Base-by-base conservation (phyloP, 176 grass and related monocot species). In the Zoysia japonica region DNA sequence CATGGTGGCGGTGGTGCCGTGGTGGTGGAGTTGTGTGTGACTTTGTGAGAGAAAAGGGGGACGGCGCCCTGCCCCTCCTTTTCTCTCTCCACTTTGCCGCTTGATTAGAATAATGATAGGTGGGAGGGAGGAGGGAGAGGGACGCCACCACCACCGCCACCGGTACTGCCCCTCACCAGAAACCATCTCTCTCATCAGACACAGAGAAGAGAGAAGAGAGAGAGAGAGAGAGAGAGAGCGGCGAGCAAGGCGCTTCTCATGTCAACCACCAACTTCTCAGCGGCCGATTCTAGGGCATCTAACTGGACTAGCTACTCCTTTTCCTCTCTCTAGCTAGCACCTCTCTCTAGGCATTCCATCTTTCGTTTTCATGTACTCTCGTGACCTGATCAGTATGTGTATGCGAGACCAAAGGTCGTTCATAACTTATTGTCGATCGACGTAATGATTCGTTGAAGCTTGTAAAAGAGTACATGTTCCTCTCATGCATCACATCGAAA, bases 71-170 rank as follows among this genome's bases (percentile, higher is more conserved):
- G 84, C 70, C 84, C 80, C 71, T 68, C 66, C 54, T 46, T 77
- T 59, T 65, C 62, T 28, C 28, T 28, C 28, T 65, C 75, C 63
- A 74, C 86, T 84, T 87, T 74, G 73, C 71, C 56, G 65, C 55
- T 86, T 54, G 70, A 86, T 70, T 88, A 88, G 76, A 84, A 84
- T 75, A 88, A 84, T 65, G 64, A 75, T 73, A 76, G 64, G 71
- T 80, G 36, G 65, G 45, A 74, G 42, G 11, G 35, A 43, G 50
- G 36, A 67, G 61, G 28, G 75, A 28, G 28, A 28, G 75, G 86
- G 45, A 78, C 61, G 28, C 74, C 60, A 45, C 74, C 53, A 71
- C 28, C 28, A 28, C 28, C 28, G 28, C 71, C 74, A 52, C 60
- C 51, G 19, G 75, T 61, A 76, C 79, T 28, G 0, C 28, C 28